These are phyloP conservation scores for Artemisia tridentata DNA, from an alignment of 129 eudicot genomes.

Conservation along the genomic window DNA sequence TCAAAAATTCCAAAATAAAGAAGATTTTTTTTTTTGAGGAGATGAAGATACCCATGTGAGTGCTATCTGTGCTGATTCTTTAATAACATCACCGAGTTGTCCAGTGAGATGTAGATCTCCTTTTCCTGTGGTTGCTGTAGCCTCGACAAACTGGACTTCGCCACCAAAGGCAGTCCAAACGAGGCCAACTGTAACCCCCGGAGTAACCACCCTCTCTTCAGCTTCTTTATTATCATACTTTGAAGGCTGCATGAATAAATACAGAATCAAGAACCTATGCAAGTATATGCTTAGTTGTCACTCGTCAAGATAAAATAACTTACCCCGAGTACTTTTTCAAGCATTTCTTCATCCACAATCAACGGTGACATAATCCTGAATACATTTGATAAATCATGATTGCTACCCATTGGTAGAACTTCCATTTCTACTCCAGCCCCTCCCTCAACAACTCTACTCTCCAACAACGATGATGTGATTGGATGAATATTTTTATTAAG, in stretches of 20 bases:
- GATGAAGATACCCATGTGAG: slow-evolving; percentile 79
- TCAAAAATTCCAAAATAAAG: too few relatives aligned
- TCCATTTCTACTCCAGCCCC: slow-evolving; percentile 93
- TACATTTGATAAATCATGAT: slow-evolving; percentile 66
- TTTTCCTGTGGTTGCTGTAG: slow-evolving; percentile 79
- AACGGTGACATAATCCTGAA: slow-evolving; percentile 63
- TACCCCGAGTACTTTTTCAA: slow-evolving; percentile 91
- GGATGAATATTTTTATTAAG: slow-evolving; percentile 67
- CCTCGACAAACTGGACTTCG: slow-evolving; percentile 95
- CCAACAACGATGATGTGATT: slow-evolving; percentile 72
- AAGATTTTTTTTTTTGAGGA: neutral
- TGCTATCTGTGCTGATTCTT: slow-evolving; percentile 97
- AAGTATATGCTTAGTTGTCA: slow-evolving; percentile 1
- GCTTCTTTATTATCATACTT: slow-evolving; percentile 83
- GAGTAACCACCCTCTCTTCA: slow-evolving; percentile 79
- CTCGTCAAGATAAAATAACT: slow-evolving; percentile 24
- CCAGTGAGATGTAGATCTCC: slow-evolving; percentile 95
- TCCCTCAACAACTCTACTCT: slow-evolving; percentile 60
- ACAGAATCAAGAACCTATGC: slow-evolving; percentile 7
- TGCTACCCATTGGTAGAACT: slow-evolving; percentile 76
- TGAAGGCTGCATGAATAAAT: slow-evolving; percentile 60
- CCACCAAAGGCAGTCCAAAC: slow-evolving; percentile 97
- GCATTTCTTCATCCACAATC: slow-evolving; percentile 75
- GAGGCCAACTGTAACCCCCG: slow-evolving; percentile 86
- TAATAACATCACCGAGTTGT: slow-evolving; percentile 94